Conservation (phyloP, 1,284 basidiomycete genomes). For the Lentinula novae-zelandiae region DNA sequence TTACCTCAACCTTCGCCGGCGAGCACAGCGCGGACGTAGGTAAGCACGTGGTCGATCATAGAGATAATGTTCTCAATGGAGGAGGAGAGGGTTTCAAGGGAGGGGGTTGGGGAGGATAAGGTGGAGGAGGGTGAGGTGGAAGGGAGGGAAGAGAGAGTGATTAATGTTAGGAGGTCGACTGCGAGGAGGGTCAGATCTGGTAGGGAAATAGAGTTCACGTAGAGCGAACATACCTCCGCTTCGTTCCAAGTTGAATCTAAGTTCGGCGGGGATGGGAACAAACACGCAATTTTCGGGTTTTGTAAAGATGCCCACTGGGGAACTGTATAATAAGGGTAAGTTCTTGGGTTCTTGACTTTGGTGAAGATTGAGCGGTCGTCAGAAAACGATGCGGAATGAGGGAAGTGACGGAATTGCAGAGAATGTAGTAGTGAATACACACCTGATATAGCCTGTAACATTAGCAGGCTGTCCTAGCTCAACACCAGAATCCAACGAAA, state of each 20-base stretch:
- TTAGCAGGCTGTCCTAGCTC: conserved; percentile 71
- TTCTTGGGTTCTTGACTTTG: neutral
- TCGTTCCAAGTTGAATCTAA: conserved; percentile 81
- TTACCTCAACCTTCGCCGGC: conserved; percentile 81
- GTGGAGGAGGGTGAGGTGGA: too few relatives aligned
- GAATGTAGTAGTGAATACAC: too few relatives aligned
- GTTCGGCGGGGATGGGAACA: conserved; percentile 79
- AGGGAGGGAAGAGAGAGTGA: conserved; percentile 35
- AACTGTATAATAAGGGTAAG: conserved; percentile 20
- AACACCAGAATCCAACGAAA: conserved; percentile 87
- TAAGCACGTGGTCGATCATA: conserved; percentile 84
- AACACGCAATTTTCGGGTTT: conserved; percentile 94
- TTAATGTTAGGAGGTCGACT: neutral
- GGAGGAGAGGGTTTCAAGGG: conserved; percentile 68
- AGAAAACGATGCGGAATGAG: too few relatives aligned
- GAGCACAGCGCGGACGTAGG: conserved; percentile 84
- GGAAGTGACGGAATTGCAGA: too few relatives aligned
- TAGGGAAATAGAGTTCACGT: conserved; percentile 4
- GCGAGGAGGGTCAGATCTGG: conserved; percentile 4
- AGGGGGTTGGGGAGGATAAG: conserved; percentile 36
- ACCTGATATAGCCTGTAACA: conserved; percentile 89
- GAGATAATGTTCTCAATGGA: conserved; percentile 68
- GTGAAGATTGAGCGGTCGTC: neutral
- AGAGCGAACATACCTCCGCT: conserved; percentile 53
- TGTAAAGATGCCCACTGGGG: conserved; percentile 79